phyloP scores from a whole-genome alignment of 2,329 filamentous ascomycete species.

The Ophiosphaerella herpotricha region DNA sequence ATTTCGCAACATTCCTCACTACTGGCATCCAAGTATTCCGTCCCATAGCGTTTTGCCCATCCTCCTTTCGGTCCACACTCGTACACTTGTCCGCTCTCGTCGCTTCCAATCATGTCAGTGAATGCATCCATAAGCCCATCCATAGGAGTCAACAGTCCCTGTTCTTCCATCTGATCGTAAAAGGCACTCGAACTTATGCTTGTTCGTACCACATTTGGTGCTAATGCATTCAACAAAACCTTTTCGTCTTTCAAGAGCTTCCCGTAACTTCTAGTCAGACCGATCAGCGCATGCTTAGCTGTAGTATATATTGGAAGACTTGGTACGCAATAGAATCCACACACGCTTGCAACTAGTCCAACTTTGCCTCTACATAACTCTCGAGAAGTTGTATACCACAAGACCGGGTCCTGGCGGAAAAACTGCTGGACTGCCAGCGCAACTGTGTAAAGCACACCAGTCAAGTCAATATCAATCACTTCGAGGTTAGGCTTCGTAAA shows the following conservation, averaged over 20 bases:
- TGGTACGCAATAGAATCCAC: conserved; percentile 50
- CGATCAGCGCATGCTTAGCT: conserved; percentile 48
- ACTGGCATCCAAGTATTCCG: conserved; percentile 39
- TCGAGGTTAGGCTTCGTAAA: conserved; percentile 48
- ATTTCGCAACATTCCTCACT: conserved; percentile 22
- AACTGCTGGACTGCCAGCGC: conserved; percentile 52
- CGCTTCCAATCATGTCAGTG: conserved; percentile 39
- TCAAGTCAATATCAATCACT: conserved; percentile 49
- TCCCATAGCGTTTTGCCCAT: conserved; percentile 29
- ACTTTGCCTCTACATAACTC: conserved; percentile 43
- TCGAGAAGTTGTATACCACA: conserved; percentile 5
- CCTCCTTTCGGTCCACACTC: conserved; percentile 49
- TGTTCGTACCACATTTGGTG: conserved; percentile 49
- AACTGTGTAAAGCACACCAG: conserved; percentile 50
- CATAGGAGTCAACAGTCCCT: conserved; percentile 47
- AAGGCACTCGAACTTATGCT: conserved; percentile 45
- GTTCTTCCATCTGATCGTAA: conserved; percentile 44
- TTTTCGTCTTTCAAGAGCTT: conserved; percentile 46
- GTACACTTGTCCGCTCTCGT: conserved; percentile 48
- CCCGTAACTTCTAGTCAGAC: conserved; percentile 49
- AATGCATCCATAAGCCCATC: conserved; percentile 49
- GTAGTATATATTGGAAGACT: conserved; percentile 51
- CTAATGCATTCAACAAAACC: conserved; percentile 51
- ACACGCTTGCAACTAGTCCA: conserved; percentile 46
- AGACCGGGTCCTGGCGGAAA: conserved; percentile 43